Conservation (phyloP, 2,329 filamentous ascomycete genomes). For the Pezicula neosporulosa region DNA sequence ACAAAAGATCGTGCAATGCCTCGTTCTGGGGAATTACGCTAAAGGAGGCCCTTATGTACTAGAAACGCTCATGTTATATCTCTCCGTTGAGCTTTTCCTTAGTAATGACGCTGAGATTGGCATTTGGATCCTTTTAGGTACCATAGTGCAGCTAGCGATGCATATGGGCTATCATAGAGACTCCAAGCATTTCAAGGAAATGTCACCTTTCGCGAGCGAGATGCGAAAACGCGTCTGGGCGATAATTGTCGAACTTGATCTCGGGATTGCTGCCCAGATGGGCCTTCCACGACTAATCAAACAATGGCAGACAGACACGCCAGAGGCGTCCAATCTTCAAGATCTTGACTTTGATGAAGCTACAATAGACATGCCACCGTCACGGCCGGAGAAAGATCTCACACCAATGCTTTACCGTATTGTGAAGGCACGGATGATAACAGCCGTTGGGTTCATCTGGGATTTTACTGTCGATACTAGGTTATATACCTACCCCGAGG, state of each 20-base stretch:
- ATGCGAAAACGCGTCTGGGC: conserved; percentile 61
- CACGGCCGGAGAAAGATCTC: conserved; percentile 51
- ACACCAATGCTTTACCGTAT: conserved; percentile 54
- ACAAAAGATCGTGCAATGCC: conserved; percentile 45
- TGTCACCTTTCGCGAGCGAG: conserved; percentile 49
- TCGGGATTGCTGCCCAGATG: conserved; percentile 61
- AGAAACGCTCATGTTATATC: conserved; percentile 46
- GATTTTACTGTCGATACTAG: conserved; percentile 44
- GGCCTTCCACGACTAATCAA: conserved; percentile 64
- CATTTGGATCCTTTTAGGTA: conserved; percentile 47
- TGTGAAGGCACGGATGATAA: conserved; percentile 42
- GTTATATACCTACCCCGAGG: conserved; percentile 43
- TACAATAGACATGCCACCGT: conserved; percentile 48
- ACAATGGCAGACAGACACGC: conserved; percentile 57
- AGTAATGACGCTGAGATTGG: conserved; percentile 47
- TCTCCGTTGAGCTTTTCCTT: conserved; percentile 48
- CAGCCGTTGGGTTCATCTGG: conserved; percentile 46
- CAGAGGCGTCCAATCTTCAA: conserved; percentile 56
- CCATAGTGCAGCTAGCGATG: conserved; percentile 49
- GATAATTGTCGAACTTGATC: conserved; percentile 53
- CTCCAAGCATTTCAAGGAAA: conserved; percentile 39
- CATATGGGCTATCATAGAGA: conserved; percentile 56
- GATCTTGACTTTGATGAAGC: conserved; percentile 61
- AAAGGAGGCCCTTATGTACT: conserved; percentile 44
- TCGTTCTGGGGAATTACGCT: conserved; percentile 45